Evolutionary conservation across 306 rosid genomes (phyloP).

Genomic region (Astragalus glycyphyllos): DNA sequence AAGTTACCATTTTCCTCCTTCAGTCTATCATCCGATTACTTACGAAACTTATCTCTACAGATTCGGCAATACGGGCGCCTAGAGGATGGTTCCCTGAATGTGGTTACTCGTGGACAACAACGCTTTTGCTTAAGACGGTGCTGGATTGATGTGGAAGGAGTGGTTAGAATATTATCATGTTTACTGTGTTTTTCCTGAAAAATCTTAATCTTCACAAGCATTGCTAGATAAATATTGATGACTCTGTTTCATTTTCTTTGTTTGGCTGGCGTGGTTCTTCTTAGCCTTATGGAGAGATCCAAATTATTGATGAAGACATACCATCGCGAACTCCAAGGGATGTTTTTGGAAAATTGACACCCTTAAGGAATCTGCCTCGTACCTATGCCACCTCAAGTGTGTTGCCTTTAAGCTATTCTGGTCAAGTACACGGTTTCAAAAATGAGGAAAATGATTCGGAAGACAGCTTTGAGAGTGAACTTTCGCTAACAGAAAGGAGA

Average conservation of each 20-base stretch:
- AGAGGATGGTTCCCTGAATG: slow-evolving; percentile 85
- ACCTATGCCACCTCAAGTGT: slow-evolving; percentile 16
- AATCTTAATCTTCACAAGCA: background rate
- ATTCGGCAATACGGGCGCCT: slow-evolving; percentile 80
- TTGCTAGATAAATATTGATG: slow-evolving; percentile 40
- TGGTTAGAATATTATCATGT: slow-evolving; percentile 59
- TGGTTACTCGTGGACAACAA: slow-evolving; percentile 92
- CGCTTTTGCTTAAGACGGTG: slow-evolving; percentile 73
- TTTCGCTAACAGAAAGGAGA: slow-evolving; percentile 66
- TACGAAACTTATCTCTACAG: slow-evolving; percentile 54
- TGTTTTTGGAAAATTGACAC: slow-evolving; percentile 66
- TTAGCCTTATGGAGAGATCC: slow-evolving; percentile 90
- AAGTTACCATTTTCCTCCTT: background rate
- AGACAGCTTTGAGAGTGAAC: slow-evolving; percentile 78
- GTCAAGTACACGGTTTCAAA: slow-evolving; percentile 45
- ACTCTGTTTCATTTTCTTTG: slow-evolving; percentile 36
- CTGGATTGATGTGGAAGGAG: slow-evolving; percentile 88
- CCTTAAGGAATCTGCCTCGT: slow-evolving; percentile 44
- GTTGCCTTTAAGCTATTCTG: slow-evolving; percentile 49
- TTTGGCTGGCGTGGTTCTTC: slow-evolving; percentile 37
- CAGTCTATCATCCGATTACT: slow-evolving; percentile 26
- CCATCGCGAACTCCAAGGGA: slow-evolving; percentile 83
- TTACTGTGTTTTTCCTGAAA: slow-evolving; percentile 1
- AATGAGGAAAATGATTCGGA: slow-evolving; percentile 61
- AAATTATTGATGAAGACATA: slow-evolving; percentile 87